Conservation (phyloP, 805 yeast genomes). For the Candida tammaniensis region DNA sequence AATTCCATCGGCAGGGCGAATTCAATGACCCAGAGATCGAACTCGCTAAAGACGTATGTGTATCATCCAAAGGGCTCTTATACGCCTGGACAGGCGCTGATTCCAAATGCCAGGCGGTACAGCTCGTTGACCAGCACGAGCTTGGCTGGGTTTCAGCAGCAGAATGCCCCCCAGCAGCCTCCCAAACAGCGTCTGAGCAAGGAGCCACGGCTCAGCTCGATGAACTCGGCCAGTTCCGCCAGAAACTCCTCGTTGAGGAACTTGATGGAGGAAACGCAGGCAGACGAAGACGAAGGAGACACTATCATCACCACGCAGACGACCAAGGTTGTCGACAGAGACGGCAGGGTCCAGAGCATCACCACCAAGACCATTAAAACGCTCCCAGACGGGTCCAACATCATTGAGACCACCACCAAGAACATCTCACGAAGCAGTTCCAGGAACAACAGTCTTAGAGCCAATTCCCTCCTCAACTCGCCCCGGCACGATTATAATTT, state of each 20-base stretch:
- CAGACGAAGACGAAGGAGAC: slow-evolving; percentile 19
- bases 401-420: slow-evolving; percentile 42
- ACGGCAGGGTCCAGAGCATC: slow-evolving; percentile 37
- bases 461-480: slow-evolving; percentile 8
- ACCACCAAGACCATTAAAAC: slow-evolving; percentile 38
- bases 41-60: slow-evolving; percentile 34
- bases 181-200: slow-evolving; percentile 1
- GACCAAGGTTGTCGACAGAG: slow-evolving; percentile 38
- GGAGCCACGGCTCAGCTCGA: slow-evolving; percentile 9
- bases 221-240: slow-evolving; percentile 10
- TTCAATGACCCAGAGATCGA: slow-evolving; percentile 24
- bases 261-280: slow-evolving; percentile 8
- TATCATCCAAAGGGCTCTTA: slow-evolving; percentile 42
- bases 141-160: background rate
- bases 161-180: background rate
- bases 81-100: slow-evolving; percentile 25
- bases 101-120: slow-evolving; percentile 16
- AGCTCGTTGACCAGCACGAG: slow-evolving; percentile 16
- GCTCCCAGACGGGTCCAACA: slow-evolving; percentile 41
- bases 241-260: background rate
- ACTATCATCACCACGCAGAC: slow-evolving; percentile 39
- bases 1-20: slow-evolving; percentile 17
- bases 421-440: slow-evolving; percentile 35
- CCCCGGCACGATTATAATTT: slow-evolving; percentile 20
- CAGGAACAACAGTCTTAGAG: slow-evolving; percentile 6